These are phyloP conservation scores for Nepenthes alata DNA, from an alignment of 179 eudicot species.

Conservation along the genomic window DNA sequence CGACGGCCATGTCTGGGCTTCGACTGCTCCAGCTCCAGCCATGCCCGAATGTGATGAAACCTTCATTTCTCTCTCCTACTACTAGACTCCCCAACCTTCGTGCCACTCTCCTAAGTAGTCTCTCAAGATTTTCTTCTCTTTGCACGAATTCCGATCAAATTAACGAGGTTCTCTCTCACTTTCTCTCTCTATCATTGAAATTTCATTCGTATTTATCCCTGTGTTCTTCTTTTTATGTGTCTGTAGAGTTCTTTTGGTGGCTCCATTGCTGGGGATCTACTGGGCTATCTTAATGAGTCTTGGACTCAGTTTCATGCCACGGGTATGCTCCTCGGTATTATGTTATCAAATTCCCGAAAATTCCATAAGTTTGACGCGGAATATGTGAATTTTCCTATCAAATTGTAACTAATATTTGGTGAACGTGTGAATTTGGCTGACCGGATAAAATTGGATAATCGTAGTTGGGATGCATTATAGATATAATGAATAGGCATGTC, in stretches of 20 bases:
- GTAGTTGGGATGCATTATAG: too few species aligned
- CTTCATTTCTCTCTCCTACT: conserved; percentile 9
- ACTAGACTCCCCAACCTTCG: conserved; percentile 9
- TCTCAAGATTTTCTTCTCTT: conserved; percentile 24
- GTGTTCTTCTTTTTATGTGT: background rate
- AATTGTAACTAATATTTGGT: too few species aligned
- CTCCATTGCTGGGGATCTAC: conserved; percentile 72
- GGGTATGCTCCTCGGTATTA: conserved; percentile 26
- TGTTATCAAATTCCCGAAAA: background rate
- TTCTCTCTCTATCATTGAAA: background rate
- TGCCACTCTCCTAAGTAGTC: conserved; percentile 10
- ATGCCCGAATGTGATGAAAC: conserved; percentile 11
- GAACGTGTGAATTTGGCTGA: too few species aligned
- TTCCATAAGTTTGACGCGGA: too few species aligned
- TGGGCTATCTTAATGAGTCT: conserved; percentile 88
- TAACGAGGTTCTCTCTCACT: conserved; percentile 16
- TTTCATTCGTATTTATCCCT: background rate
- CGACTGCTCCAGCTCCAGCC: conserved; percentile 34
- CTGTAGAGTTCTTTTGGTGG: conserved; percentile 30
- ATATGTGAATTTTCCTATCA: too few species aligned
- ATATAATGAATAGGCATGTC: too few species aligned
- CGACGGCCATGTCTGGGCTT: conserved; percentile 28
- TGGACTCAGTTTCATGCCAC: conserved; percentile 99
- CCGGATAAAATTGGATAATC: too few species aligned
- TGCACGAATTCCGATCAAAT: conserved; percentile 30